Conservation (phyloP, 2,329 filamentous ascomycete species). For the Colletotrichum echinochloae region DNA sequence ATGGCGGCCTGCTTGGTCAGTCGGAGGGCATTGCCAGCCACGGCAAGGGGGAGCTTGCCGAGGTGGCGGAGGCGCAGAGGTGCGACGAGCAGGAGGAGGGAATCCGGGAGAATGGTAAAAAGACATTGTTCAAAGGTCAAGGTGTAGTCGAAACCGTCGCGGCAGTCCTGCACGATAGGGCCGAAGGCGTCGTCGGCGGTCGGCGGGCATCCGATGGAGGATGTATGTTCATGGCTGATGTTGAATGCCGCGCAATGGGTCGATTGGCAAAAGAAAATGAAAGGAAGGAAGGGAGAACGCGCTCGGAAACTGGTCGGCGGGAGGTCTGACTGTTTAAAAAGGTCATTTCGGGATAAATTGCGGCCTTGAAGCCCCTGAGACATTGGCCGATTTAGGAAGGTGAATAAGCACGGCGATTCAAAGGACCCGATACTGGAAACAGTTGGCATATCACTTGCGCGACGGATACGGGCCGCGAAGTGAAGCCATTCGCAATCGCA, state of each 20-base stretch:
- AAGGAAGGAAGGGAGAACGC: rapidly evolving
- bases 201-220: conserved; percentile 21
- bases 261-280: background rate
- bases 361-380: conserved; percentile 29
- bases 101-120: conserved; percentile 48
- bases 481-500: conserved; percentile 4
- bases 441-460: too few relatives aligned
- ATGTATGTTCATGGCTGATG: conserved; percentile 20
- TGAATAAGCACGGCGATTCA: conserved; percentile 25
- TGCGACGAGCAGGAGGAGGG: conserved; percentile 47
- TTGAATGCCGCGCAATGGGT: background rate
- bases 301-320: background rate
- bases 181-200: conserved; percentile 44
- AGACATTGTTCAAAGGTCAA: conserved; percentile 48
- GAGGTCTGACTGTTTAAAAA: conserved; percentile 14
- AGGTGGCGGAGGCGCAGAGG: conserved; percentile 49
- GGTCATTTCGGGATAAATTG: background rate
- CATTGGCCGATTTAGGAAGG: conserved; percentile 30
- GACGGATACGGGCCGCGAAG: too few relatives aligned
- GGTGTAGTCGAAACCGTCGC: conserved; percentile 47
- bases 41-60: conserved; percentile 44
- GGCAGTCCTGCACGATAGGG: conserved; percentile 42
- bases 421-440: background rate
- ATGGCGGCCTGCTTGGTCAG: conserved; percentile 44
- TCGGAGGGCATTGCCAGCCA: conserved; percentile 45